Evolutionary conservation across 140 eudicot genomes (phyloP).

Genomic region (Bidens hawaiensis): DNA sequence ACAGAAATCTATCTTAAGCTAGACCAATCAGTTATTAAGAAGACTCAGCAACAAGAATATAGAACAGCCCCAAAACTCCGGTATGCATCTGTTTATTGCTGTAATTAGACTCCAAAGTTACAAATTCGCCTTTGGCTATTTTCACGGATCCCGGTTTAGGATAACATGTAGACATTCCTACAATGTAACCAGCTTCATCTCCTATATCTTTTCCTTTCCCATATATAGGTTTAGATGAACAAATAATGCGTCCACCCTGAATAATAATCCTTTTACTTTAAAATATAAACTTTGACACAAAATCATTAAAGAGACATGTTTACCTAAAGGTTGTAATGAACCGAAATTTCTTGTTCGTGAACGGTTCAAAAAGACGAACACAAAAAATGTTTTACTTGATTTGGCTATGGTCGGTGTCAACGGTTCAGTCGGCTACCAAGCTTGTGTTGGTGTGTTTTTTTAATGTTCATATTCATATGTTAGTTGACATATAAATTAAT

Average conservation of each 20-base stretch:
- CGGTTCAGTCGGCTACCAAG: too few relatives aligned
- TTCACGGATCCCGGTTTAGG: constrained; percentile 69
- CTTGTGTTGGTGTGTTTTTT: too few relatives aligned
- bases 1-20: constrained; percentile 33
- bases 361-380: too few relatives aligned
- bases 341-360: too few relatives aligned
- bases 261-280: neutral
- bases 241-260: constrained; percentile 66
- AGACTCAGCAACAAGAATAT: constrained; percentile 66
- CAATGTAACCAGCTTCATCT: constrained; percentile 84
- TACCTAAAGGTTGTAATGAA: too few relatives aligned
- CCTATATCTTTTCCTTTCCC: constrained; percentile 76
- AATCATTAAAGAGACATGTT: neutral
- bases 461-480: too few relatives aligned
- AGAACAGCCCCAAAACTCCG: constrained; percentile 91
- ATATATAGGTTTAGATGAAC: constrained; percentile 65
- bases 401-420: too few relatives aligned
- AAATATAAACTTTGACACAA: neutral
- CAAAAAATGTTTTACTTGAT: too few relatives aligned
- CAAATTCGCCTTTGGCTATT: constrained; percentile 52
- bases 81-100: constrained; percentile 51
- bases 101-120: constrained; percentile 61
- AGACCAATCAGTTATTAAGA: constrained; percentile 18
- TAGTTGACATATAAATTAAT: too few relatives aligned
- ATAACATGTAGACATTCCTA: constrained; percentile 92